Percentiles rank a stretch among this genome's conserved stretches.
phyloP scores from a whole-genome alignment of 192 early-diverging fungal species.

The Chytriomyces hyalinus region DNA sequence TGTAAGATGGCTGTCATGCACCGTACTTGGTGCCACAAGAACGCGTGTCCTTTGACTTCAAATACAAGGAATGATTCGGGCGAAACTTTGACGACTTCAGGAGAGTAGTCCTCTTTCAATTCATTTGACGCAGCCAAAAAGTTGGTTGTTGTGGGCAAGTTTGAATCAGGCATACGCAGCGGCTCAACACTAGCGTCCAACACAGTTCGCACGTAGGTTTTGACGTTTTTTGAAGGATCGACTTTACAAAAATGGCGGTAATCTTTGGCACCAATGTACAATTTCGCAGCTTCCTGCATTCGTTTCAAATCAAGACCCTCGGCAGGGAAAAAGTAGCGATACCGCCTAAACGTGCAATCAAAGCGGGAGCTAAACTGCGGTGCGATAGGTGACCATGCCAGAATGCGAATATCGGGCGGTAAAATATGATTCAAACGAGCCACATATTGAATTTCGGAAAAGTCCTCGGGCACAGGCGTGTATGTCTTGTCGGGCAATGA shows the following conservation, averaged over 20 bases:
- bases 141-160: constrained; percentile 14
- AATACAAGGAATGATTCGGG: constrained; percentile 67
- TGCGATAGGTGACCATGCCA: constrained; percentile 86
- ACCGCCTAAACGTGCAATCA: constrained; percentile 78
- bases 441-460: constrained; percentile 76
- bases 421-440: constrained; percentile 82
- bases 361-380: constrained; percentile 86
- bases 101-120: constrained; percentile 16
- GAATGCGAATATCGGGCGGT: constrained; percentile 88
- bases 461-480: constrained; percentile 11
- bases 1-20: constrained; percentile 94
- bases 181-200: constrained; percentile 65
- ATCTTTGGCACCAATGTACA: constrained; percentile 83
- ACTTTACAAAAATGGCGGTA: constrained; percentile 97
- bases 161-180: neutral
- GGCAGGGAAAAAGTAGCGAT: constrained; percentile 89
- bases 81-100: constrained; percentile 1
- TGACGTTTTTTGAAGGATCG: constrained; percentile 83
- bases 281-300: constrained; percentile 76
- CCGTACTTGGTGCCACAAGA: constrained; percentile 97
- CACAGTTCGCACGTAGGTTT: constrained; percentile 78
- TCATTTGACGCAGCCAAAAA: neutral
- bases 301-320: constrained; percentile 69
- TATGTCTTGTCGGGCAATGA: neutral
- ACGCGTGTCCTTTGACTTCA: constrained; percentile 84